Conservation (phyloP, 768 basidiomycete species). For the Hypsizygus marmoreus region DNA sequence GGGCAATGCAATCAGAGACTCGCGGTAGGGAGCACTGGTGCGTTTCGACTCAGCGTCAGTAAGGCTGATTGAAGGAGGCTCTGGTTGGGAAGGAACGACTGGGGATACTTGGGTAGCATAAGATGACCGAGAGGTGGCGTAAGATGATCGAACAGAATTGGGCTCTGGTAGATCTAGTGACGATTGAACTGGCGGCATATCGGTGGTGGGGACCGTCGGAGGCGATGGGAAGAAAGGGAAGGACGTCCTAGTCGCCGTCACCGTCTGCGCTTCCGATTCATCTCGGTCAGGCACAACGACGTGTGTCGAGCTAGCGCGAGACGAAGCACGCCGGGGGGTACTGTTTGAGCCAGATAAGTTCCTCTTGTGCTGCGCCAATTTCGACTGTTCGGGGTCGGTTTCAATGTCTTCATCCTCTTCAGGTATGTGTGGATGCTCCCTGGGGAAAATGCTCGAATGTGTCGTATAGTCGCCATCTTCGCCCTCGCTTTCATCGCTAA, state of each 20-base stretch:
- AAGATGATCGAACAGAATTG: slow-evolving; percentile 1
- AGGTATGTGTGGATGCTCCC: slow-evolving; percentile 61
- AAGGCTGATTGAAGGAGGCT: slow-evolving; percentile 22
- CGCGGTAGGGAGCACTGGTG: slow-evolving; percentile 29
- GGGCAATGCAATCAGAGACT: slow-evolving; percentile 25
- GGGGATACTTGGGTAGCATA: too few species aligned
- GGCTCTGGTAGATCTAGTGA: slow-evolving; percentile 28
- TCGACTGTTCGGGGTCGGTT: slow-evolving; percentile 21
- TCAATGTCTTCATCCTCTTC: slow-evolving; percentile 71
- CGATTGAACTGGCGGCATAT: slow-evolving; percentile 17
- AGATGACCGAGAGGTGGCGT: slow-evolving; percentile 8
- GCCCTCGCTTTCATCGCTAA: slow-evolving; percentile 81
- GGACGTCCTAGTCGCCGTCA: slow-evolving; percentile 36
- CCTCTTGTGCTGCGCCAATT: slow-evolving; percentile 9
- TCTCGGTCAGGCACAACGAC: slow-evolving; percentile 29
- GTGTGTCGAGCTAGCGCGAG: slow-evolving; percentile 13
- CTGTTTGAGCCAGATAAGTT: slow-evolving; percentile 4
- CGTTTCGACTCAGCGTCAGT: slow-evolving; percentile 15
- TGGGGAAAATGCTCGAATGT: slow-evolving; percentile 36
- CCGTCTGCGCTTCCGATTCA: slow-evolving; percentile 34
- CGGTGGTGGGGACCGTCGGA: slow-evolving; percentile 12
- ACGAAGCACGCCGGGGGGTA: slow-evolving; percentile 4
- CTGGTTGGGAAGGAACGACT: slow-evolving; percentile 31
- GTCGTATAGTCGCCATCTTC: slow-evolving; percentile 51
- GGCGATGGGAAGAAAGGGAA: slow-evolving; percentile 28